A percentile compares a stretch with the other conserved stretches of the same genome.
These are phyloP conservation scores for Neurospora sp. DNA, from an alignment of 495 filamentous ascomycete genomes.

Conservation along the genomic window DNA sequence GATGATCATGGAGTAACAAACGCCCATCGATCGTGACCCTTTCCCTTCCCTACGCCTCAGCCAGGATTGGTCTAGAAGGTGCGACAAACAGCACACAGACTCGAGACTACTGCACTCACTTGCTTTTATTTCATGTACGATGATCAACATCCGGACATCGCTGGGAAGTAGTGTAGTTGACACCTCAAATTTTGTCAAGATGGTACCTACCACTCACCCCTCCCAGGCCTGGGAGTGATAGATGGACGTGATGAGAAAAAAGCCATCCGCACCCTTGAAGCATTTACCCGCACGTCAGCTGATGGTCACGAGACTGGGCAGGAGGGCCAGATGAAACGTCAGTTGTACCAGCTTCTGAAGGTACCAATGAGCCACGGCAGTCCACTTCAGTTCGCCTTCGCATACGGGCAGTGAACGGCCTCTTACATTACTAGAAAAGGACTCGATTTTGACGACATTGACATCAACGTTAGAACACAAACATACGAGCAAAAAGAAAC, in stretches of 20 bases:
- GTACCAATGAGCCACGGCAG: background rate
- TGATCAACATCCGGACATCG: background rate
- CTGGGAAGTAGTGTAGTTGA: background rate
- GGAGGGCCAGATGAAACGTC: background rate
- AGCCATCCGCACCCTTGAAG: background rate
- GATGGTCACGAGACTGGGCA: constrained; percentile 11
- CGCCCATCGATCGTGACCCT: background rate
- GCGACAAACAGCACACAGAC: background rate
- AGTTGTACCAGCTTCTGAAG: background rate
- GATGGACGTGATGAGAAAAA: background rate
- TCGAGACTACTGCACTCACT: background rate
- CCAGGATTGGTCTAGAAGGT: background rate
- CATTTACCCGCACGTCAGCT: constrained; percentile 17
- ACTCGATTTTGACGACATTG: background rate
- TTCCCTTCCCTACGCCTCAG: background rate
- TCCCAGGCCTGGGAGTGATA: background rate
- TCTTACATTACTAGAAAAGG: background rate
- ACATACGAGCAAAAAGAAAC: background rate
- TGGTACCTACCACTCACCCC: background rate
- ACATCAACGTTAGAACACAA: background rate
- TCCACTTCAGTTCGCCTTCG: background rate
- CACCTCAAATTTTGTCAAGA: background rate
- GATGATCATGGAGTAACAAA: background rate
- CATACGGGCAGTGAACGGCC: background rate
- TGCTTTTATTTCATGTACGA: background rate